Evolutionary conservation across 2,329 filamentous ascomycete species (phyloP).

Genomic region (Apiospora sp.): DNA sequence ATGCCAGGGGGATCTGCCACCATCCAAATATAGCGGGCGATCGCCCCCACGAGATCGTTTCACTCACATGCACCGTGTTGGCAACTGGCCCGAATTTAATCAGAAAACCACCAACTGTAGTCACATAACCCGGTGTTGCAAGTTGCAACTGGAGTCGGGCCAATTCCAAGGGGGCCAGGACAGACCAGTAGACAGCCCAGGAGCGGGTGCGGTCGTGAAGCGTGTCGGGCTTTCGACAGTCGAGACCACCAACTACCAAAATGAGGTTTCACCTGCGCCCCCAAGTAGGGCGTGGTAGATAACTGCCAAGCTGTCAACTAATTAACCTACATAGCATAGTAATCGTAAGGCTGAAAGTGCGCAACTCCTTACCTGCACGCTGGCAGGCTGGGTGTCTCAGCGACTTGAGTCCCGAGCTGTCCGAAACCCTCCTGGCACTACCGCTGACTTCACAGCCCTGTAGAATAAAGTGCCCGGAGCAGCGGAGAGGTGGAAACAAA

Average conservation of each 20-base stretch:
- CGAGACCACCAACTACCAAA: not conserved
- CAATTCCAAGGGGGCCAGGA: not conserved
- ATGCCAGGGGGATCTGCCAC: constrained; percentile 19
- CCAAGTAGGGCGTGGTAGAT: not conserved
- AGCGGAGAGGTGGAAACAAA: not conserved
- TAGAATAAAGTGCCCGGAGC: not conserved
- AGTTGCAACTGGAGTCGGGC: not conserved
- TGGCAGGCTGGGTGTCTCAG: not conserved
- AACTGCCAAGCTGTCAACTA: constrained; percentile 11
- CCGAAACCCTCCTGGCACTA: constrained; percentile 4
- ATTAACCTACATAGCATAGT: not conserved
- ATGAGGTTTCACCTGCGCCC: constrained; percentile 12
- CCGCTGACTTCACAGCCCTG: constrained; percentile 1
- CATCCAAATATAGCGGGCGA: constrained; percentile 20
- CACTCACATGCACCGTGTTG: constrained; percentile 13
- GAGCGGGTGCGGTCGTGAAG: not conserved
- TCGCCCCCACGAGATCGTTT: constrained; percentile 20
- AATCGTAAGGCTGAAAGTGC: constrained; percentile 3
- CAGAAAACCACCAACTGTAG: not conserved
- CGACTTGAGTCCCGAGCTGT: not conserved
- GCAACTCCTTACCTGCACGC: not conserved
- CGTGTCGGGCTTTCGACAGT: not conserved
- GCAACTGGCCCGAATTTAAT: constrained; percentile 5
- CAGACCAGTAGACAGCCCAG: not conserved
- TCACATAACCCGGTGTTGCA: constrained; percentile 1